phyloP scores from a whole-genome alignment of 148 eudicot genomes.

The Fagopyrum esculentum region DNA sequence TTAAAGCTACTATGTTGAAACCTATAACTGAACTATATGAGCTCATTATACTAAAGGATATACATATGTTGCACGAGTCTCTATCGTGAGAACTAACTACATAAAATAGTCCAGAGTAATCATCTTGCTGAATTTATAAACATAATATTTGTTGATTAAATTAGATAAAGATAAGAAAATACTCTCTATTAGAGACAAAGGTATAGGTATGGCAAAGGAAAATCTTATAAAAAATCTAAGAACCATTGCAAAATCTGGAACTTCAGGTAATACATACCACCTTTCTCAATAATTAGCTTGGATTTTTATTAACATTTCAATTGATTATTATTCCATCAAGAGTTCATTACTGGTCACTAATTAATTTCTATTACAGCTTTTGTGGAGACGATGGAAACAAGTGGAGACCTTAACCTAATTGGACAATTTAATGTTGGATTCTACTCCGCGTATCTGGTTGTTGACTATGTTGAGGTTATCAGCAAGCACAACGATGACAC shows the following conservation, averaged over 20 bases:
- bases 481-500: slow-evolving; percentile 96
- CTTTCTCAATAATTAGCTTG: neutral
- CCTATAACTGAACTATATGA: too few species aligned
- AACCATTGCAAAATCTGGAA: slow-evolving; percentile 97
- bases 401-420: slow-evolving; percentile 93
- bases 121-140: slow-evolving; percentile 2
- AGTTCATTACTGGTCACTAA: neutral
- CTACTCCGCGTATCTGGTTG: slow-evolving; percentile 95
- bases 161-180: slow-evolving; percentile 87
- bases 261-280: slow-evolving; percentile 57
- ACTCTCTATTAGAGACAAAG: slow-evolving; percentile 84
- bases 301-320: neutral
- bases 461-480: slow-evolving; percentile 95
- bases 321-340: neutral
- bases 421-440: slow-evolving; percentile 99
- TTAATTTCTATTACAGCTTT: slow-evolving; percentile 53
- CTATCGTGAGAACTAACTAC: neutral
- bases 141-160: slow-evolving; percentile 54
- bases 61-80: neutral
- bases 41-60: too few species aligned
- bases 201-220: slow-evolving; percentile 98
- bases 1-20: too few species aligned
- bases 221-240: slow-evolving; percentile 95
- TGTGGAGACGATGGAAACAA: slow-evolving; percentile 96
- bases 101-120: neutral